phyloP scores from a whole-genome alignment of 2,329 filamentous ascomycete genomes.

The Colletotrichum noveboracense region DNA sequence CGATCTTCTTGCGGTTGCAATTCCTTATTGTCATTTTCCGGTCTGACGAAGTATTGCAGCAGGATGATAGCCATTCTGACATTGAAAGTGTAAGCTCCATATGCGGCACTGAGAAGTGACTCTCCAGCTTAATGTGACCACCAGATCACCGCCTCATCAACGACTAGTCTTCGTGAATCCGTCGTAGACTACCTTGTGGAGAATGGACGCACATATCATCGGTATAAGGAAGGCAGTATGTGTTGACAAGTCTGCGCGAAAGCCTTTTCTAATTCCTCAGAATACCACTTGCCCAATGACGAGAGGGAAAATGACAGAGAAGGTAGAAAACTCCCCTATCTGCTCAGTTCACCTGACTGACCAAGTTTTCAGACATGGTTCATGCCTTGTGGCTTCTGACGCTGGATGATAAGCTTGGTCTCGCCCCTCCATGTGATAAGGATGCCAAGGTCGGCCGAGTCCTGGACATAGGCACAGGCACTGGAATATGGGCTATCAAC shows the following conservation, averaged over 20 bases:
- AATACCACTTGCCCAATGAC: not conserved
- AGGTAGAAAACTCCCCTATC: too few species aligned
- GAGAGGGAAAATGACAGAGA: not conserved
- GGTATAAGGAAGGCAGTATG: conserved; percentile 20
- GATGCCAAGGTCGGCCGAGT: conserved; percentile 9
- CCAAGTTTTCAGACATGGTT: not conserved
- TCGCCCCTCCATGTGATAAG: conserved; percentile 25
- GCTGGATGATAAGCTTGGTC: not conserved
- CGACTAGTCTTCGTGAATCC: not conserved
- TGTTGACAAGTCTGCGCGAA: too few species aligned
- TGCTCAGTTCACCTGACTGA: too few species aligned
- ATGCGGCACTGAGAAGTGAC: too few species aligned
- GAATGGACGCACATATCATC: not conserved
- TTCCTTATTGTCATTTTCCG: too few species aligned
- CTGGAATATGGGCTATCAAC: conserved; percentile 28
- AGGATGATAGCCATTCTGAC: too few species aligned
- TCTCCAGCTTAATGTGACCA: too few species aligned
- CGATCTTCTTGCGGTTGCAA: not conserved
- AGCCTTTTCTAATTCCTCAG: not conserved
- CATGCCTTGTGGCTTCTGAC: not conserved
- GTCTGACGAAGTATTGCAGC: too few species aligned
- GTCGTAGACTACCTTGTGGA: not conserved
- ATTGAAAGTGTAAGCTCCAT: not conserved
- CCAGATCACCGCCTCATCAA: not conserved
- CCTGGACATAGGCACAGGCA: conserved; percentile 27